Evolutionary conservation across 495 filamentous ascomycete species (phyloP).

Genomic region (Talaromyces wortmannii): DNA sequence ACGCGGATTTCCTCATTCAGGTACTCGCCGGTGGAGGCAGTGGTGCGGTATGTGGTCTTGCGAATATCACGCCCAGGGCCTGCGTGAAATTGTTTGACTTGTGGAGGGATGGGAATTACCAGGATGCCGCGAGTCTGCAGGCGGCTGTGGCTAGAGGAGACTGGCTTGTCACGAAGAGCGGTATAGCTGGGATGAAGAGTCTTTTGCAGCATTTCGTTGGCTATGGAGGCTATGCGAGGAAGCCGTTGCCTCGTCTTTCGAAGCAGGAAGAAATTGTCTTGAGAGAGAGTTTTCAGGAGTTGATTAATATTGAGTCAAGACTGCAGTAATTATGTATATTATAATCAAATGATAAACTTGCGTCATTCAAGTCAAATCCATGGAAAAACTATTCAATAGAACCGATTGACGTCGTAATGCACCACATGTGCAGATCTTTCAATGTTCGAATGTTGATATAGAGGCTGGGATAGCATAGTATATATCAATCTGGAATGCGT

Average conservation of each 20-base stretch:
- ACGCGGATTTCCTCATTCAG: conserved; percentile 68
- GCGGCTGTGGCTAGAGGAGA: conserved; percentile 63
- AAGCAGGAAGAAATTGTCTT: conserved; percentile 47
- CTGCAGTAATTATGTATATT: neutral
- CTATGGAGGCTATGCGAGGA: conserved; percentile 63
- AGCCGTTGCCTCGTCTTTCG: conserved; percentile 58
- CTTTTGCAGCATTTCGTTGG: conserved; percentile 54
- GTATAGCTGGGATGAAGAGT: conserved; percentile 67
- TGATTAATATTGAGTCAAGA: conserved; percentile 50
- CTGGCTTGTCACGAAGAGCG: conserved; percentile 68
- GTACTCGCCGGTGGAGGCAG: conserved; percentile 62
- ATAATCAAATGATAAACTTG: too few relatives aligned
- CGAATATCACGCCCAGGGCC: conserved; percentile 64
- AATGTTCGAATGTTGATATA: too few relatives aligned
- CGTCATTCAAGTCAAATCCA: too few relatives aligned
- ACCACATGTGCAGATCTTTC: too few relatives aligned
- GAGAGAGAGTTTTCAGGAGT: conserved; percentile 58
- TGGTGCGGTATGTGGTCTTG: conserved; percentile 66
- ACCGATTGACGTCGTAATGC: too few relatives aligned
- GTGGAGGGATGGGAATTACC: conserved; percentile 49
- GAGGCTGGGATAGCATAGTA: too few relatives aligned
- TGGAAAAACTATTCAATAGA: too few relatives aligned
- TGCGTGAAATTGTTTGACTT: conserved; percentile 56
- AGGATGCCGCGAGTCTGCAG: conserved; percentile 60
- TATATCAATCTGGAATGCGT: too few relatives aligned